Conservation (phyloP, 805 yeast species). For the Suhomyces canberraensis region DNA sequence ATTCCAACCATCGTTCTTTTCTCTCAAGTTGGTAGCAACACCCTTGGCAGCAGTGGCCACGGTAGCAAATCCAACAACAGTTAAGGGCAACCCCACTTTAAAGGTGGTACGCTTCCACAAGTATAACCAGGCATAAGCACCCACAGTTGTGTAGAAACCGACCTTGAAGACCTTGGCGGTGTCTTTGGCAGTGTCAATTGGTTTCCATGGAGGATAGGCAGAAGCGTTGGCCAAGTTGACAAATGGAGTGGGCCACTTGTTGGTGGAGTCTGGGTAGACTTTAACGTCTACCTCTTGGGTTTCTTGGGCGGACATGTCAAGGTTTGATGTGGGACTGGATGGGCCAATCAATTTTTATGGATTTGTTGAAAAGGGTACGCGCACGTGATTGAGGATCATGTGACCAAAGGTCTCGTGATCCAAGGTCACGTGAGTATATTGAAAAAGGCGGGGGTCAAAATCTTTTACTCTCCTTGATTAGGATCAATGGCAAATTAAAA, state of each 20-base stretch:
- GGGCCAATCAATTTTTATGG: slow-evolving; percentile 1
- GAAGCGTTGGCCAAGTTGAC: slow-evolving; percentile 34
- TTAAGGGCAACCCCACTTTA: slow-evolving; percentile 37
- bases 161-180: slow-evolving; percentile 47
- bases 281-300: slow-evolving; percentile 2
- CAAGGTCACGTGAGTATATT: too few species aligned
- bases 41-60: slow-evolving; percentile 49
- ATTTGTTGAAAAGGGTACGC: background rate
- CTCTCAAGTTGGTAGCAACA: slow-evolving; percentile 56
- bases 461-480: too few species aligned
- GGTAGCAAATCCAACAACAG: slow-evolving; percentile 44
- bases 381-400: background rate
- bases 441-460: too few species aligned
- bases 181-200: slow-evolving; percentile 53
- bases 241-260: slow-evolving; percentile 42
- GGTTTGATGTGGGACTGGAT: background rate
- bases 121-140: slow-evolving; percentile 48
- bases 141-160: slow-evolving; percentile 45
- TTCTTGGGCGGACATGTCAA: slow-evolving; percentile 11
- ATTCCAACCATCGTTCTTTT: slow-evolving; percentile 60
- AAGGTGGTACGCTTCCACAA: slow-evolving; percentile 42
- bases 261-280: slow-evolving; percentile 34
- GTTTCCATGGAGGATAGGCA: slow-evolving; percentile 48
- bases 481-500: too few species aligned
- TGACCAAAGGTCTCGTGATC: slow-evolving; percentile 1